Evolutionary conservation across 345 rosid genomes (phyloP).

Genomic region (Salix exigua): DNA sequence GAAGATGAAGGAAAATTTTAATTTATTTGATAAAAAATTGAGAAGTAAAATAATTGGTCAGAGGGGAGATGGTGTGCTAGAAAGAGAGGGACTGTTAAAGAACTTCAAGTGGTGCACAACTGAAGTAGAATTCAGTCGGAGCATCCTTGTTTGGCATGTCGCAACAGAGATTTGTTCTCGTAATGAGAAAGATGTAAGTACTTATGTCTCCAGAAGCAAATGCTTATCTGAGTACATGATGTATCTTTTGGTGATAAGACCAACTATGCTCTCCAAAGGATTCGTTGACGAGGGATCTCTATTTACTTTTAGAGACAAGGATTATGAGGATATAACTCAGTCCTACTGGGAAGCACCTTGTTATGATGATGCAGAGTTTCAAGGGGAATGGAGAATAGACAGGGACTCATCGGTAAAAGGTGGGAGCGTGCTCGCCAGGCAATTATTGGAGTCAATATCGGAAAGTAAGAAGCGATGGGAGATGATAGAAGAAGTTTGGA

Average conservation of each 20-base stretch:
- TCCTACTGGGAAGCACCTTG: too few species aligned
- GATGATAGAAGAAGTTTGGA: too few species aligned
- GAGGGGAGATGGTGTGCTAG: too few species aligned
- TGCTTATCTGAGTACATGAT: constrained; percentile 19
- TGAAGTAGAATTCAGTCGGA: neutral
- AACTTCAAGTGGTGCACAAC: neutral
- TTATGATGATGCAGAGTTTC: fast-evolving
- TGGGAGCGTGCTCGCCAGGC: fast-evolving
- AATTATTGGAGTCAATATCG: too few species aligned
- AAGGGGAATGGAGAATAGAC: fast-evolving
- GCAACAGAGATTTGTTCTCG: constrained; percentile 10
- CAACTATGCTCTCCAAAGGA: constrained; percentile 18
- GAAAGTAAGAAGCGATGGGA: too few species aligned
- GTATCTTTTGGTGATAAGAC: constrained; percentile 7
- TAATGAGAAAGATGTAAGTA: too few species aligned
- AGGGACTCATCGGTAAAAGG: fast-evolving
- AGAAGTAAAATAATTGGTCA: too few species aligned
- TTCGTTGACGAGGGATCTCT: neutral
- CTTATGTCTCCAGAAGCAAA: neutral
- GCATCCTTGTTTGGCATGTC: constrained; percentile 31
- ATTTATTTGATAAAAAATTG: fast-evolving
- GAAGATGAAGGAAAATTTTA: too few species aligned
- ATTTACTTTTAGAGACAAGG: fast-evolving
- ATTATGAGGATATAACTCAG: too few species aligned
- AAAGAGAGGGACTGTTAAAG: neutral